Percentiles rank a stretch among this genome's conserved stretches.
phyloP scores from a whole-genome alignment of 441 rosid species.

The Jatropha podagrica region DNA sequence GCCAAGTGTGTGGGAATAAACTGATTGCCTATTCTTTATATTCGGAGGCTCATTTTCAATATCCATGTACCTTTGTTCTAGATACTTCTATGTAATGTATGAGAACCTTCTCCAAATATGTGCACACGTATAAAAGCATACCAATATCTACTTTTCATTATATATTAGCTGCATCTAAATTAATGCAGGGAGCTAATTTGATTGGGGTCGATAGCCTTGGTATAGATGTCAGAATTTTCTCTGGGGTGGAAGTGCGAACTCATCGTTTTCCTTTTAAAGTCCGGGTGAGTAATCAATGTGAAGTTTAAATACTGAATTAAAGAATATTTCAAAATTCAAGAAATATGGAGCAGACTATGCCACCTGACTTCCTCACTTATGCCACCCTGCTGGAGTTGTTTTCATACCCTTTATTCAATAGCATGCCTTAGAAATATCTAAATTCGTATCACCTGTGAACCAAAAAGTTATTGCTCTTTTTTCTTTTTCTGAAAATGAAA shows the following conservation, averaged over 20 bases:
- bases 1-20: neutral
- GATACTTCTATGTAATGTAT: neutral
- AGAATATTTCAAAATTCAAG: slow-evolving; percentile 1
- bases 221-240: slow-evolving; percentile 76
- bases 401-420: neutral
- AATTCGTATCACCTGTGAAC: too few species aligned
- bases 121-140: neutral
- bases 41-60: neutral
- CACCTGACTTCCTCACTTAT: too few species aligned
- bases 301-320: slow-evolving; percentile 3
- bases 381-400: neutral
- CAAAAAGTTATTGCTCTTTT: too few species aligned
- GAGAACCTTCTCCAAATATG: neutral
- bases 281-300: slow-evolving; percentile 43
- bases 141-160: neutral
- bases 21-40: neutral
- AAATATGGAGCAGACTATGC: neutral
- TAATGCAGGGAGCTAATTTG: slow-evolving; percentile 60
- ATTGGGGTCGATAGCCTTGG: slow-evolving; percentile 92
- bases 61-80: neutral
- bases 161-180: slow-evolving; percentile 18
- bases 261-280: slow-evolving; percentile 92
- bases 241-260: slow-evolving; percentile 75
- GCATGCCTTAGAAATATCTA: neutral
- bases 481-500: too few species aligned